These are phyloP conservation scores for Capsicum chinense DNA, from an alignment of 257 asterid genomes.

Conservation along the genomic window DNA sequence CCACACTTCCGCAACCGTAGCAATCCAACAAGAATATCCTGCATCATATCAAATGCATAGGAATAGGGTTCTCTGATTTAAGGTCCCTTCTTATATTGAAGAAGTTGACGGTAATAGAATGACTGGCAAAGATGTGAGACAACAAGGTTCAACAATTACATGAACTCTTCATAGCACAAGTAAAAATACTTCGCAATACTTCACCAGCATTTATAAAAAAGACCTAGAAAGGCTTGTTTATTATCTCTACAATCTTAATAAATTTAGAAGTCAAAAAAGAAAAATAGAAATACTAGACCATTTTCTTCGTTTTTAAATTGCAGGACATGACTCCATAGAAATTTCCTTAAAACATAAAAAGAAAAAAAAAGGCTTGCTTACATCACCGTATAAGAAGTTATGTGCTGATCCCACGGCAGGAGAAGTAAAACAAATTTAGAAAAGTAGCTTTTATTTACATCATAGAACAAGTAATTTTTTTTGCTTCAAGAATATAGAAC, in stretches of 20 bases:
- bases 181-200: background rate
- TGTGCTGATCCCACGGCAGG: slow-evolving; percentile 15
- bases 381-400: background rate
- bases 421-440: background rate
- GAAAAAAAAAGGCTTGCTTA: background rate
- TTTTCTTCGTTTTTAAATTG: background rate
- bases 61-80: background rate
- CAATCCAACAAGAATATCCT: slow-evolving; percentile 97
- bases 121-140: background rate
- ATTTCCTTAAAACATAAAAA: background rate
- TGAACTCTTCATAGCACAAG: background rate
- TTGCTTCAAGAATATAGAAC: background rate
- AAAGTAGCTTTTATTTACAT: background rate
- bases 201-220: background rate
- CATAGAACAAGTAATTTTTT: background rate
- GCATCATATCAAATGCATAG: slow-evolving; percentile 31
- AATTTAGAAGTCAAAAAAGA: background rate
- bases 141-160: background rate
- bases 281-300: background rate
- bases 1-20: slow-evolving; percentile 88
- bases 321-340: background rate
- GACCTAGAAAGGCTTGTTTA: background rate
- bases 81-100: slow-evolving; percentile 19
- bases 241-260: background rate
- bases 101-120: background rate